Base-by-base conservation (phyloP, 129 eudicot species). In the Chrysanthemum makinoi region DNA sequence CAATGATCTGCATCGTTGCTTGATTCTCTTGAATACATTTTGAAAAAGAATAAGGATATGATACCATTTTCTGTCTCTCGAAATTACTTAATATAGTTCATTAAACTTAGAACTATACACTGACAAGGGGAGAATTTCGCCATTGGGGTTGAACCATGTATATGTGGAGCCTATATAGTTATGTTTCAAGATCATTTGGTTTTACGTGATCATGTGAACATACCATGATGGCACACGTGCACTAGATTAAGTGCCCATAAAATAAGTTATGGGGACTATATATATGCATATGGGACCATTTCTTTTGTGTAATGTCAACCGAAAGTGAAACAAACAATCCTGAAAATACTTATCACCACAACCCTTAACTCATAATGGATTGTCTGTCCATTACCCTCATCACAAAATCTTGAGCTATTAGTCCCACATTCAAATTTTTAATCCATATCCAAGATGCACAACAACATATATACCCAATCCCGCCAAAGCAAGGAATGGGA, bases 181-280 rank as follows among this genome's bases (percentile, higher is more conserved):
- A 17, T 44, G 26, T 24, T 72, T 11, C 47, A 20, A 64, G 48
- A 19, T 22, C 30, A 64, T 65, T 18, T 65, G 72, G 79, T 64
- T 65, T 54, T 59, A 35, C 15, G 76, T 65, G 52, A 62, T 72
- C 77, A 65, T 74, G 71, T 65, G 55, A 74, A 65, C 49, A 74
- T 64, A 44, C 65, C 72, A 77, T 62, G 18, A 61, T 80, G 72
- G 43, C 76, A 80, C 80, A 80, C 83, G 72, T 80, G 83, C 79
- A 63, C 72, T 53, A 39, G 44, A 61, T 59, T 33, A 10, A 20
- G 58, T 17, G 33, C 44, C 66, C 62, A 75, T 20, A 16, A 16
- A 17, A 19, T 16, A 64, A 16, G 44, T 33, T 73, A 7, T 17
- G 58, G 62, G 66, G 66, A 9, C 69, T 64, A 44, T 43, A 50